Evolutionary conservation across 1,139 yeast species (phyloP).

Genomic region (Groenewaldozyma auringiensis): DNA sequence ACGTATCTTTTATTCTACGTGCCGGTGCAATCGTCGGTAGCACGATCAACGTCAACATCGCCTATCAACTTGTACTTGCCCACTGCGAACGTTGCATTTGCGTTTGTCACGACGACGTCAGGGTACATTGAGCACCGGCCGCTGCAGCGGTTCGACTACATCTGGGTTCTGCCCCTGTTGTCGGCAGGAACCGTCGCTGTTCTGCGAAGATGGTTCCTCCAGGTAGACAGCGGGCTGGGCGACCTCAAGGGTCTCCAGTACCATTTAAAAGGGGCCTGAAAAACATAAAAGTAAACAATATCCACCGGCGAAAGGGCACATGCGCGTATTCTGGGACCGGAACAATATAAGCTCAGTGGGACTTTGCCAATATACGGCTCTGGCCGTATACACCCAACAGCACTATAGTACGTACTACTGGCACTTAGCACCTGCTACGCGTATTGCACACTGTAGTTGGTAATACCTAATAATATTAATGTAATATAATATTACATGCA

Average conservation of each 20-base stretch:
- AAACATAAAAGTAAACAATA: neutral
- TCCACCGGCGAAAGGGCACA: no score
- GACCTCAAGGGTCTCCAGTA: neutral
- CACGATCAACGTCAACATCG: neutral
- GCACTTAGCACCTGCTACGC: no score
- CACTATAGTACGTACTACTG: no score
- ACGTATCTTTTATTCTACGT: constrained; percentile 16
- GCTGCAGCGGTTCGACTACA: constrained; percentile 21
- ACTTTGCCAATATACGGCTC: no score
- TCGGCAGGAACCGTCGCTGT: constrained; percentile 19
- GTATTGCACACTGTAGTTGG: no score
- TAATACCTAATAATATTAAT: no score
- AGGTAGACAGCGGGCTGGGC: neutral
- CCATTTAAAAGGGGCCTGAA: neutral
- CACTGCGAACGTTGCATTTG: constrained; percentile 14
- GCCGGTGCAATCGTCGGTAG: neutral
- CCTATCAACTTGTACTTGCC: constrained; percentile 5
- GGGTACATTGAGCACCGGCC: constrained; percentile 21
- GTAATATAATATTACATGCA: no score
- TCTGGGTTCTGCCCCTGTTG: constrained; percentile 27
- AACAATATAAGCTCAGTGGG: no score
- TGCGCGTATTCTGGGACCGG: no score
- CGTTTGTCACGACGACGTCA: constrained; percentile 16
- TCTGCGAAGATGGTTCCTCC: constrained; percentile 20
- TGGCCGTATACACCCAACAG: no score